Conservation (phyloP, 75 land plant species). For the Picea sitchensis region DNA sequence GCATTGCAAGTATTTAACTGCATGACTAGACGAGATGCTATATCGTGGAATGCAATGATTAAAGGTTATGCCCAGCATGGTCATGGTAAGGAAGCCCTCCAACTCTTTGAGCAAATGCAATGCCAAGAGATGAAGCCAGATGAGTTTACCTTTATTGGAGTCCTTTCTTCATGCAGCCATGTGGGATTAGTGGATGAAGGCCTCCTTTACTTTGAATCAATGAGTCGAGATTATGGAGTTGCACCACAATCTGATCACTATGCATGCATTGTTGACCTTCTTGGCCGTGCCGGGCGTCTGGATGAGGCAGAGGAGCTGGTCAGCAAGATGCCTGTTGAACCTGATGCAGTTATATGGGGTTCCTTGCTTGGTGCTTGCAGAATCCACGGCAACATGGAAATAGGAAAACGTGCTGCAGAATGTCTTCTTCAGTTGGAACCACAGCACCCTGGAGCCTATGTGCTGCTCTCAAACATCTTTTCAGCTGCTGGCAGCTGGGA, state of each 20-base stretch:
- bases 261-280: conserved; percentile 54
- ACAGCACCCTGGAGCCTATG: too few species aligned
- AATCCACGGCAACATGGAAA: too few species aligned
- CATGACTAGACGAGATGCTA: conserved; percentile 41
- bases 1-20: conserved; percentile 39
- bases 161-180: conserved; percentile 62
- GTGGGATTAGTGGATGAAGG: conserved; percentile 53
- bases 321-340: too few species aligned
- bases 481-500: too few species aligned
- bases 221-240: conserved; percentile 29
- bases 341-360: too few species aligned
- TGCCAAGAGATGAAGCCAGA: conserved; percentile 32
- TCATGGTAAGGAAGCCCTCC: conserved; percentile 35
- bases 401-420: too few species aligned
- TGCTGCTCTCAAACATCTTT: too few species aligned
- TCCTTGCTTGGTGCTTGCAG: too few species aligned
- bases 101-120: conserved; percentile 47
- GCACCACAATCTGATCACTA: conserved; percentile 41
- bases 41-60: conserved; percentile 63
- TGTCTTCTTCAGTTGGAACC: too few species aligned
- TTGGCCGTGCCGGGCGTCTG: conserved; percentile 47
- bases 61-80: conserved; percentile 56
- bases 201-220: conserved; percentile 28
- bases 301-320: conserved; percentile 41
- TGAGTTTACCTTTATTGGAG: conserved; percentile 47